Evolutionary conservation across 2,329 filamentous ascomycete species (phyloP).

Genomic region (Aspergillus udagawae): DNA sequence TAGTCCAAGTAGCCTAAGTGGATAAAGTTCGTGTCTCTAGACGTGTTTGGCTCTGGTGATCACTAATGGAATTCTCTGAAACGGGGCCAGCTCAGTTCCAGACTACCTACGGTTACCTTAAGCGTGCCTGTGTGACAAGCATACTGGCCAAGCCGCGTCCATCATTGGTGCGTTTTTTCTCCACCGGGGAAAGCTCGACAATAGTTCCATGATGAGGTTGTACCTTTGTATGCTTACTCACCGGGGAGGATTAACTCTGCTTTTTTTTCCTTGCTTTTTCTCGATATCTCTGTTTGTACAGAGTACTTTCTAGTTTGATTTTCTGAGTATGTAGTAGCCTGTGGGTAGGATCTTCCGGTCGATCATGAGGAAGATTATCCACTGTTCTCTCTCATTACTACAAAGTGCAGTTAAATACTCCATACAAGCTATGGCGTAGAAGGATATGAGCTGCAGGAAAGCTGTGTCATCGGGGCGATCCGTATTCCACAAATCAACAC

Average conservation of each 20-base stretch:
- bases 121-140: not conserved
- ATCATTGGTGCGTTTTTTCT: not conserved
- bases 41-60: not conserved
- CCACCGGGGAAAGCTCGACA: not conserved
- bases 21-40: not conserved
- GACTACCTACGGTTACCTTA: not conserved
- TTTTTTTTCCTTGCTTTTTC: not conserved
- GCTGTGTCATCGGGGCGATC: not conserved
- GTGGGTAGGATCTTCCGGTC: no score
- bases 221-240: not conserved
- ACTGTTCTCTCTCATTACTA: not conserved
- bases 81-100: not conserved
- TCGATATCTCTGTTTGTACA: not conserved
- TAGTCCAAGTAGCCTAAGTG: not conserved
- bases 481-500: not conserved
- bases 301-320: not conserved
- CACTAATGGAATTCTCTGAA: not conserved
- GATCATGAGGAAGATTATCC: no score
- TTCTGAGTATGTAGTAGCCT: no score
- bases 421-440: not conserved
- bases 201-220: not conserved
- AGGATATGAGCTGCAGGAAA: not conserved
- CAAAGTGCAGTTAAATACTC: not conserved
- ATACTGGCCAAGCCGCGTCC: not conserved
- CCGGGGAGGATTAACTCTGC: not conserved